Conservation (phyloP, 768 basidiomycete genomes). For the Lyophyllum atratum region DNA sequence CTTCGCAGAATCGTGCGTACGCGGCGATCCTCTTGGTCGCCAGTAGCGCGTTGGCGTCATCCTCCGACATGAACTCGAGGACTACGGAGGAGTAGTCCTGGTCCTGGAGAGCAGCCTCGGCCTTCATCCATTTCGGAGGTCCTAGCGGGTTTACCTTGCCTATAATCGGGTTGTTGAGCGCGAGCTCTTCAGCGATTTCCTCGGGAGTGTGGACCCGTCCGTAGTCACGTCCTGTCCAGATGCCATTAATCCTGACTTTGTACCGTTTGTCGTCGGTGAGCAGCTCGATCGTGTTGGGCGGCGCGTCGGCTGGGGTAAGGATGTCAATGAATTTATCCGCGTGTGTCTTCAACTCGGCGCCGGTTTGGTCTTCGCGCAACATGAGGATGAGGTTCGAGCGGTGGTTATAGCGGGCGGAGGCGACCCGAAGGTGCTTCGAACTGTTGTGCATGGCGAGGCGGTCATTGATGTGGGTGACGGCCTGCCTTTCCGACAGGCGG, state of each 20-base stretch:
- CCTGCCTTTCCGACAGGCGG: no score
- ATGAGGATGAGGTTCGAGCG: slow-evolving; percentile 19
- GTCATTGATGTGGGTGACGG: no score
- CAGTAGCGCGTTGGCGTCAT: background rate
- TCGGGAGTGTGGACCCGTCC: background rate
- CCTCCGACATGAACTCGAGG: background rate
- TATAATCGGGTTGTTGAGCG: slow-evolving; percentile 2
- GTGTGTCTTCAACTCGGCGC: slow-evolving; percentile 14
- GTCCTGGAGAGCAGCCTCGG: background rate
- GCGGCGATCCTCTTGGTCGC: background rate
- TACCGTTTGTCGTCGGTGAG: slow-evolving; percentile 21
- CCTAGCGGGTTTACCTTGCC: background rate
- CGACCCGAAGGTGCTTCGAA: slow-evolving; percentile 13
- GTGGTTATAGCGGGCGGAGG: slow-evolving; percentile 16
- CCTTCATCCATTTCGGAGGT: background rate
- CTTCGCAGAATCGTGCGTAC: background rate
- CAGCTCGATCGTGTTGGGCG: slow-evolving; percentile 4
- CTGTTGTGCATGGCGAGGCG: slow-evolving; percentile 1
- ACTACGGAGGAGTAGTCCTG: slow-evolving; percentile 2
- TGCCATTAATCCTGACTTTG: slow-evolving; percentile 20
- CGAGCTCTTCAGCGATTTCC: background rate
- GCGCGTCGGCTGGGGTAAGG: background rate
- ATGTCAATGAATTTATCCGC: slow-evolving; percentile 6
- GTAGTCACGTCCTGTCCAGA: background rate
- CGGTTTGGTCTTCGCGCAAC: slow-evolving; percentile 17